Percentiles rank a stretch among this genome's conserved stretches.
phyloP scores from a whole-genome alignment of 2,329 filamentous ascomycete genomes.

The Coniochaeta hoffmannii region DNA sequence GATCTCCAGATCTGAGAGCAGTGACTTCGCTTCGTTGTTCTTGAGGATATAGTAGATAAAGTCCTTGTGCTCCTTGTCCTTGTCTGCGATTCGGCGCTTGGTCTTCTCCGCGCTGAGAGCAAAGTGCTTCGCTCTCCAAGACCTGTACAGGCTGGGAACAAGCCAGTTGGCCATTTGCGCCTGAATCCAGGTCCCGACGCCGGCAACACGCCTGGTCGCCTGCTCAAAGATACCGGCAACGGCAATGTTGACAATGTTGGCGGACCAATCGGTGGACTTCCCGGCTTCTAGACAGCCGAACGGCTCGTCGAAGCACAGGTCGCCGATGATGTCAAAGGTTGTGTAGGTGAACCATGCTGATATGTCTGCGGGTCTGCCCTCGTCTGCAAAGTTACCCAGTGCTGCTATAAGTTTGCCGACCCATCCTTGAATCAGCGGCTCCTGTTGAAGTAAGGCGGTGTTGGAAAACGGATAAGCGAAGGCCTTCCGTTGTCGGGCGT shows the following conservation, averaged over 20 bases:
- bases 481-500: constrained; percentile 18
- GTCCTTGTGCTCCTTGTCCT: constrained; percentile 10
- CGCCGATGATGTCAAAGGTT: constrained; percentile 17
- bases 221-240: constrained; percentile 16
- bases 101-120: constrained; percentile 9
- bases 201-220: constrained; percentile 17
- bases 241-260: constrained; percentile 15
- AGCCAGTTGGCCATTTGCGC: not conserved
- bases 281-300: constrained; percentile 17
- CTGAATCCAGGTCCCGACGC: constrained; percentile 16
- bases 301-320: constrained; percentile 17
- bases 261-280: constrained; percentile 14
- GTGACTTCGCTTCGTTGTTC: constrained; percentile 11
- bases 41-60: constrained; percentile 15
- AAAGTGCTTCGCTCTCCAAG: constrained; percentile 6
- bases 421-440: constrained; percentile 15
- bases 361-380: constrained; percentile 12
- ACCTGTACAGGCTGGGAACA: constrained; percentile 4
- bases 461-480: constrained; percentile 19
- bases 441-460: constrained; percentile 15
- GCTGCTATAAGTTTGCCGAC: constrained; percentile 15
- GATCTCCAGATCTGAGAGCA: constrained; percentile 7
- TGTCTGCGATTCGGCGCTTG: constrained; percentile 7
- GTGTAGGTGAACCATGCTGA: constrained; percentile 17
- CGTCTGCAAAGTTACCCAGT: constrained; percentile 6